Evolutionary conservation across 1,284 basidiomycete species (phyloP).

Genomic region (Peniophora sp.): DNA sequence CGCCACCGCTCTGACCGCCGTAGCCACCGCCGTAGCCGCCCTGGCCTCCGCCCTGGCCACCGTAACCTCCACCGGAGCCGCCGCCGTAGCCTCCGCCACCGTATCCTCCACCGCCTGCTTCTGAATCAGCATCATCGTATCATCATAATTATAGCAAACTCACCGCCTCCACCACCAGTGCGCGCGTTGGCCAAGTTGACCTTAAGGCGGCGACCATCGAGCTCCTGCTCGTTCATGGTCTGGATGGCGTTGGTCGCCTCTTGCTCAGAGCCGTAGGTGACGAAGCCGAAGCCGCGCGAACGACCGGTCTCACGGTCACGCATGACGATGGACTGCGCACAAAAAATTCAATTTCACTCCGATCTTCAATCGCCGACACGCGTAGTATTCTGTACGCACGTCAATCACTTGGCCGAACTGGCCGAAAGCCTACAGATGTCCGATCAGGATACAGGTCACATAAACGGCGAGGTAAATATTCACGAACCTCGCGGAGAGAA

Average conservation of each 20-base stretch:
- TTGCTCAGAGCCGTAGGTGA: conserved; percentile 55
- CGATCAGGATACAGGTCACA: conserved; percentile 22
- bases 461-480: conserved; percentile 28
- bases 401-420: conserved; percentile 63
- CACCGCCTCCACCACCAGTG: conserved; percentile 45
- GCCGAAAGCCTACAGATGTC: conserved; percentile 56
- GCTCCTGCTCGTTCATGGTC: conserved; percentile 83
- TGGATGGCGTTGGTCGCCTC: conserved; percentile 81
- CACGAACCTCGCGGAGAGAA: conserved; percentile 75
- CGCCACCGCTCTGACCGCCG: neutral
- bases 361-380: conserved; percentile 1
- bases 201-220: conserved; percentile 89
- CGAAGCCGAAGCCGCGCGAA: conserved; percentile 95
- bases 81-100: conserved; percentile 20
- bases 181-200: conserved; percentile 94
- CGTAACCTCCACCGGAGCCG: neutral
- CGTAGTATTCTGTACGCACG: conserved; percentile 42
- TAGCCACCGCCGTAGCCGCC: neutral
- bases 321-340: conserved; percentile 94
- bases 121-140: conserved; percentile 7
- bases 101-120: conserved; percentile 14
- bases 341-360: neutral
- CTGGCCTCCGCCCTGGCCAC: neutral
- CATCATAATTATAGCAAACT: neutral
- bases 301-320: conserved; percentile 95